Evolutionary conservation across 2,329 filamentous ascomycete species (phyloP).

Genomic region (Aspergillus ibericus): DNA sequence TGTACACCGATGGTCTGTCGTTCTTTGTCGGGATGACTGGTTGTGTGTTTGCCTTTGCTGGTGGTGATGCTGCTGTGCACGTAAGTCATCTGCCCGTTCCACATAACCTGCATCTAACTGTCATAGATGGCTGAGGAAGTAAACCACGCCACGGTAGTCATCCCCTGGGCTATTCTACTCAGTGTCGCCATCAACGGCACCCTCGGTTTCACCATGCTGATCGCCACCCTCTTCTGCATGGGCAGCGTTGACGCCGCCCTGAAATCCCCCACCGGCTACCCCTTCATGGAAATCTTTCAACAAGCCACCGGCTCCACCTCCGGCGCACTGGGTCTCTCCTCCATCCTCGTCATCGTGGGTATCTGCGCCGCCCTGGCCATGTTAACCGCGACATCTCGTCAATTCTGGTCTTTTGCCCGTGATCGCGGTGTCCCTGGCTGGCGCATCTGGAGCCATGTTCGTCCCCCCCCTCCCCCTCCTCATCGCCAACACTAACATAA

Average conservation of each 20-base stretch:
- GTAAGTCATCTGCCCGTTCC: slow-evolving; percentile 23
- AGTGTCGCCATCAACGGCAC: slow-evolving; percentile 38
- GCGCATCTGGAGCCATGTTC: slow-evolving; percentile 29
- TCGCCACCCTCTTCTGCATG: slow-evolving; percentile 42
- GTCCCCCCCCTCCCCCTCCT: not conserved
- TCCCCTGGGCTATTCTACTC: slow-evolving; percentile 40
- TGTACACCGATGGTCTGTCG: slow-evolving; percentile 43
- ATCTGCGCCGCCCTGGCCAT: slow-evolving; percentile 35
- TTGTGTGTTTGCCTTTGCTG: slow-evolving; percentile 40
- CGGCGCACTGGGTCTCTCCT: slow-evolving; percentile 27
- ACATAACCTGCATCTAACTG: not conserved
- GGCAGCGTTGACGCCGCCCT: slow-evolving; percentile 33
- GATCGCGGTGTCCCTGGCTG: slow-evolving; percentile 30
- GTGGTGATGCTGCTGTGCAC: slow-evolving; percentile 41
- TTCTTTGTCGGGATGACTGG: slow-evolving; percentile 37
- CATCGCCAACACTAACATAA: not conserved
- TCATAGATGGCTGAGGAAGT: slow-evolving; percentile 41
- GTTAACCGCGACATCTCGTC: slow-evolving; percentile 48
- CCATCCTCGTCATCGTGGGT: slow-evolving; percentile 31
- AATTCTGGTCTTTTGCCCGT: slow-evolving; percentile 31
- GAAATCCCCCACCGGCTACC: slow-evolving; percentile 30
- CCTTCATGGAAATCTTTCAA: slow-evolving; percentile 37
- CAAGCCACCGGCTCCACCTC: slow-evolving; percentile 30
- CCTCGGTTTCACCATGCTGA: slow-evolving; percentile 38
- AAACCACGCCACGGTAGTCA: slow-evolving; percentile 34